These are phyloP conservation scores for Teratosphaeria zuluensis DNA, from an alignment of 2,329 filamentous ascomycete species.

Conservation along the genomic window DNA sequence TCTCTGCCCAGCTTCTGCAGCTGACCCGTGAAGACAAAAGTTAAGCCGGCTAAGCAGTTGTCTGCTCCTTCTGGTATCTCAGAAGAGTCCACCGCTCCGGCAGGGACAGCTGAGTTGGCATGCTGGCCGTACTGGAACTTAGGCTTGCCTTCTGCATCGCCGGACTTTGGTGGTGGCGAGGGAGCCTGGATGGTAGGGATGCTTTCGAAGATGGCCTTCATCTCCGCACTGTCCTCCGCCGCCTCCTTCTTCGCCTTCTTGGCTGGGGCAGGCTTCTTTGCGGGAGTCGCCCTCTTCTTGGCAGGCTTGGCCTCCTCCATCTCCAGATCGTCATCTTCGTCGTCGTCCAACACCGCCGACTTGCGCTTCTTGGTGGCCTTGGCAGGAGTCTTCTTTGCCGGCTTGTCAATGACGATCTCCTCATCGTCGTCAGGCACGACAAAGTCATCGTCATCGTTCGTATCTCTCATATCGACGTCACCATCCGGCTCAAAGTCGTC, in stretches of 20 bases:
- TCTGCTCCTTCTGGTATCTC: slow-evolving; percentile 76
- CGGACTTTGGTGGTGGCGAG: slow-evolving; percentile 60
- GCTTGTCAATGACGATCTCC: slow-evolving; percentile 29
- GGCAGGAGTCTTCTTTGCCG: slow-evolving; percentile 25
- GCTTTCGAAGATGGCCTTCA: slow-evolving; percentile 78
- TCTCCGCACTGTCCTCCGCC: slow-evolving; percentile 56
- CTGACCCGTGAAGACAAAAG: slow-evolving; percentile 91
- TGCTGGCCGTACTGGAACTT: slow-evolving; percentile 70
- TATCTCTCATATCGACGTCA: slow-evolving; percentile 47
- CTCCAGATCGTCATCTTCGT: slow-evolving; percentile 40
- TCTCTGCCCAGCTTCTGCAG: slow-evolving; percentile 72
- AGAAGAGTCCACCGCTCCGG: slow-evolving; percentile 52
- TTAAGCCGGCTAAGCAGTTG: slow-evolving; percentile 80
- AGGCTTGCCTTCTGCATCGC: slow-evolving; percentile 32
- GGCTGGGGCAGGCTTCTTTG: slow-evolving; percentile 44
- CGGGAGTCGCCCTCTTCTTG: slow-evolving; percentile 41
- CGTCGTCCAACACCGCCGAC: slow-evolving; percentile 46
- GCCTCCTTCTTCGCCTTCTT: slow-evolving; percentile 55
- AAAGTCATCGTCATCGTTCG: slow-evolving; percentile 37
- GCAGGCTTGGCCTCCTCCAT: slow-evolving; percentile 41
- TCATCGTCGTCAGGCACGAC: slow-evolving; percentile 36
- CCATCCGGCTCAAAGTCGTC: slow-evolving; percentile 32
- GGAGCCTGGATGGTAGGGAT: slow-evolving; percentile 77
- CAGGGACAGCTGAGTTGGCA: slow-evolving; percentile 43
- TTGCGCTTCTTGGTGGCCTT: slow-evolving; percentile 45